These are phyloP conservation scores for Dissophora ornata DNA, from an alignment of 192 early-diverging fungal genomes.

Conservation along the genomic window DNA sequence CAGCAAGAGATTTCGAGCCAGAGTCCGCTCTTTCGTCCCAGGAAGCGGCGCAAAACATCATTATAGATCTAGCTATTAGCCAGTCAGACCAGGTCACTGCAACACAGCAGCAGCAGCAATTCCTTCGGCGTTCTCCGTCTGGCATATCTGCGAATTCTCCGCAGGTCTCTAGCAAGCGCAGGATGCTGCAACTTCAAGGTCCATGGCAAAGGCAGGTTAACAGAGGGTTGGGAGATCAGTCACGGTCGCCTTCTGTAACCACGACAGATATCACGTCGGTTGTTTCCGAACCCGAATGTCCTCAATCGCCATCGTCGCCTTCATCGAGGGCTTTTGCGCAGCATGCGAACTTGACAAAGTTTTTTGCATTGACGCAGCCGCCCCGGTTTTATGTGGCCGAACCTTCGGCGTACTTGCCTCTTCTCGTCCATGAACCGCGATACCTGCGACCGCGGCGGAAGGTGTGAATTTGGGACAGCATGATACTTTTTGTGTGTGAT, in stretches of 20 bases:
- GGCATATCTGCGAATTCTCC: neutral
- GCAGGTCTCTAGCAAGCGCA: neutral
- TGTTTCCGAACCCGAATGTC: neutral
- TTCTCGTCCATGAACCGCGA: slow-evolving; percentile 19
- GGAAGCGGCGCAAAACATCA: too few relatives aligned
- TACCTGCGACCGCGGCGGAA: slow-evolving; percentile 23
- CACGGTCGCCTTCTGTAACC: neutral
- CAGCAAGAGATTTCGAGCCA: too few relatives aligned
- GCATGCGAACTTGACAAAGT: neutral
- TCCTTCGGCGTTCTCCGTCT: neutral
- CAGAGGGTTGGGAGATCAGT: neutral
- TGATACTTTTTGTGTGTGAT: neutral
- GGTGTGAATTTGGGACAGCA: neutral
- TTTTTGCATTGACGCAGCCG: slow-evolving; percentile 8
- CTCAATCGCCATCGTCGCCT: neutral
- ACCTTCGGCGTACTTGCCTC: slow-evolving; percentile 9
- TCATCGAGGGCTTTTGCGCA: neutral
- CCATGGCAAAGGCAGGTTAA: slow-evolving; percentile 7
- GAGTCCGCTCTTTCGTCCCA: too few relatives aligned
- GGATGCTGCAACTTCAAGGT: slow-evolving; percentile 4
- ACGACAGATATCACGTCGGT: slow-evolving; percentile 9
- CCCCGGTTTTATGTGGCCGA: slow-evolving; percentile 9
- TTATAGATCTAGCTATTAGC: too few relatives aligned
- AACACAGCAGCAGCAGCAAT: neutral
- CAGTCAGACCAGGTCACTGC: neutral